These are phyloP conservation scores for Amanita pseudoporphyria DNA, from an alignment of 768 basidiomycete species.

Conservation along the genomic window DNA sequence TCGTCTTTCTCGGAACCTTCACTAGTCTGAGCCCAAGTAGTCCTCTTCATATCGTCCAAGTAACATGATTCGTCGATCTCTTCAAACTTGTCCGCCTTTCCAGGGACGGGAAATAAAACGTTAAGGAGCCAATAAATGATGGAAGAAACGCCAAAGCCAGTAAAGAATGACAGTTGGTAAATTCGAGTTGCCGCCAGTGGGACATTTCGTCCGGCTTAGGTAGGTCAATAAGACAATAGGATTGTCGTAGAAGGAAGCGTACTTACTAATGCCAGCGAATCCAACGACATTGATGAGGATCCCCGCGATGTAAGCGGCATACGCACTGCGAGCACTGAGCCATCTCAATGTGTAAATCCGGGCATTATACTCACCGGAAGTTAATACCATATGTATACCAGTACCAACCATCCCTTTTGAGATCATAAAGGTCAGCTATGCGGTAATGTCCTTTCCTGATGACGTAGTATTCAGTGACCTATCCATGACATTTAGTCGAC, in stretches of 20 bases:
- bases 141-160: conserved; percentile 66
- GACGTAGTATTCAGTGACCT: conserved; percentile 75
- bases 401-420: conserved; percentile 55
- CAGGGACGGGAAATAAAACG: conserved; percentile 49
- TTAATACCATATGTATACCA: conserved; percentile 69
- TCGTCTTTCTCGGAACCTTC: background rate
- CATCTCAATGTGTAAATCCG: conserved; percentile 3
- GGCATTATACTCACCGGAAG: conserved; percentile 36
- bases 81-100: conserved; percentile 33
- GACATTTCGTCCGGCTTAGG: conserved; percentile 45
- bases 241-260: conserved; percentile 3
- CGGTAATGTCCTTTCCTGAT: conserved; percentile 61
- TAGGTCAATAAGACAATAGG: conserved; percentile 1
- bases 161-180: conserved; percentile 75
- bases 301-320: conserved; percentile 58
- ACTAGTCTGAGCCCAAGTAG: background rate
- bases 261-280: conserved; percentile 65
- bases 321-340: conserved; percentile 34
- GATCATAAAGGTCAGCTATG: conserved; percentile 61
- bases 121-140: conserved; percentile 55
- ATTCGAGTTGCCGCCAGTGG: conserved; percentile 63
- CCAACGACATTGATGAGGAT: conserved; percentile 79
- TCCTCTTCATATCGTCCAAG: background rate
- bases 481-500: background rate
- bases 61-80: conserved; percentile 39